These are phyloP conservation scores for Aspergillus cavernicola DNA, from an alignment of 495 filamentous ascomycete genomes.

Conservation along the genomic window DNA sequence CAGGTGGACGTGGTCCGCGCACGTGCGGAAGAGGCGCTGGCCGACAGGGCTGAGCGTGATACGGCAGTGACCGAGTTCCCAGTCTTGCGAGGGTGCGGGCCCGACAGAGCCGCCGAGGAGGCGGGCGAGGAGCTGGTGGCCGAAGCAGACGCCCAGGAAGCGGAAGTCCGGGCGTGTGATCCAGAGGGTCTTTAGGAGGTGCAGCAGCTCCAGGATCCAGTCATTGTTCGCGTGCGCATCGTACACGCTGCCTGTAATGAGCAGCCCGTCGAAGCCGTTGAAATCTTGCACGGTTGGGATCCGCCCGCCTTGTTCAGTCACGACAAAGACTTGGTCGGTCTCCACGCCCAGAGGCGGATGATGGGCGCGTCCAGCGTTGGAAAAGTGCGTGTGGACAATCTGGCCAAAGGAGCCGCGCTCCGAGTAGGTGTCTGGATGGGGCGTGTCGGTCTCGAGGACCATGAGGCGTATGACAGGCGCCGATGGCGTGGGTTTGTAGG, in stretches of 20 bases:
- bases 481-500: slow-evolving; percentile 14
- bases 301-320: slow-evolving; percentile 17
- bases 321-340: slow-evolving; percentile 22
- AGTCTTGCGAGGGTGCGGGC: slow-evolving; percentile 19
- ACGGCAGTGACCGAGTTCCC: slow-evolving; percentile 22
- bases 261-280: slow-evolving; percentile 19
- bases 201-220: slow-evolving; percentile 20
- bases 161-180: slow-evolving; percentile 17
- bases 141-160: slow-evolving; percentile 72
- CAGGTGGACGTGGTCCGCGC: slow-evolving; percentile 10
- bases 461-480: slow-evolving; percentile 19
- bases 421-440: slow-evolving; percentile 23
- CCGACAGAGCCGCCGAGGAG: slow-evolving; percentile 56
- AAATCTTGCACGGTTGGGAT: slow-evolving; percentile 14
- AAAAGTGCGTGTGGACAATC: slow-evolving; percentile 18
- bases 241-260: slow-evolving; percentile 22
- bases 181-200: slow-evolving; percentile 18
- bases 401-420: slow-evolving; percentile 20
- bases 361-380: slow-evolving; percentile 16
- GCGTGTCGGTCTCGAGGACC: slow-evolving; percentile 24
- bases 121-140: slow-evolving; percentile 78
- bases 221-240: slow-evolving; percentile 20
- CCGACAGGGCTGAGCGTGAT: slow-evolving; percentile 17
- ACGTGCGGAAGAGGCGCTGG: slow-evolving; percentile 17
- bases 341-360: slow-evolving; percentile 21